phyloP scores from a whole-genome alignment of 805 yeast species.

The Yarrowia porcina region DNA sequence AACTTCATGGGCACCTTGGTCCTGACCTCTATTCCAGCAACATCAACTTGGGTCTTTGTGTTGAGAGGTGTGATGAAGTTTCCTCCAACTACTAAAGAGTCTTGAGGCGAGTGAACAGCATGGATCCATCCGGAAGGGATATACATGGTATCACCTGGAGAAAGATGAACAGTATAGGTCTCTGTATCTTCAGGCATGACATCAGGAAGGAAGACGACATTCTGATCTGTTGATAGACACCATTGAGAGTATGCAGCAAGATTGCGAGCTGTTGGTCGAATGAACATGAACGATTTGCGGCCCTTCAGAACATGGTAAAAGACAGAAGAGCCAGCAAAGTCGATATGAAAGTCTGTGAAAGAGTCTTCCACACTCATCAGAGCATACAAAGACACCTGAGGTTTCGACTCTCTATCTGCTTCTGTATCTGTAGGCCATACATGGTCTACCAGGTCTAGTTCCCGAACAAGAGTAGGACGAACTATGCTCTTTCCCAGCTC shows the following conservation, averaged over 20 bases:
- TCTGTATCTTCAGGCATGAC: constrained; percentile 21
- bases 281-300: constrained; percentile 66
- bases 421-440: constrained; percentile 50
- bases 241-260: constrained; percentile 62
- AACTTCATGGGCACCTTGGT: constrained; percentile 75
- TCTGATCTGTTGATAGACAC: constrained; percentile 66
- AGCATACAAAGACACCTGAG: constrained; percentile 61
- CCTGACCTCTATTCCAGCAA: constrained; percentile 57
- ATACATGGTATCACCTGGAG: constrained; percentile 68
- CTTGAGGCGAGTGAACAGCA: constrained; percentile 78
- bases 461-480: constrained; percentile 65
- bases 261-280: constrained; percentile 70
- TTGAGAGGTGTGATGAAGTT: constrained; percentile 70
- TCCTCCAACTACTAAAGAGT: constrained; percentile 83
- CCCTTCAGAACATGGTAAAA: constrained; percentile 83
- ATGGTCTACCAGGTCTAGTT: constrained; percentile 63
- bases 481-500: constrained; percentile 48
- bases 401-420: constrained; percentile 30
- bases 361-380: constrained; percentile 79
- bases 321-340: constrained; percentile 90
- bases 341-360: constrained; percentile 87
- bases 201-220: constrained; percentile 62
- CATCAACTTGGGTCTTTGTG: constrained; percentile 58
- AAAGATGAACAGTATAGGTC: constrained; percentile 42
- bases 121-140: constrained; percentile 95